Conservation (phyloP, 192 early-diverging fungal genomes). For the Linnemannia schmuckeri region DNA sequence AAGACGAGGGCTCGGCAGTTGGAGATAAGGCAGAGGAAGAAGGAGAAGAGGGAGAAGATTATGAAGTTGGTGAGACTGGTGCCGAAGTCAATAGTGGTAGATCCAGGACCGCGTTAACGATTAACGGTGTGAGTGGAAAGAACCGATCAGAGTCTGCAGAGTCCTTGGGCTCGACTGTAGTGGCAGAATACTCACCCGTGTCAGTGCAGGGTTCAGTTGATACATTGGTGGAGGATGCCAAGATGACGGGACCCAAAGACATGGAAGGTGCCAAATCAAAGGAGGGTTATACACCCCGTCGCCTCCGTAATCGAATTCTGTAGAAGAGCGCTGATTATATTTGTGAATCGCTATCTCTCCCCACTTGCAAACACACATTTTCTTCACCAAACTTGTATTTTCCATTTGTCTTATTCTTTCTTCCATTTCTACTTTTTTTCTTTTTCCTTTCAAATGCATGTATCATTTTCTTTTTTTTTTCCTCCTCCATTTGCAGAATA, state of each 20-base stretch:
- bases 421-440: neutral
- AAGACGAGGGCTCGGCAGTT: conserved; percentile 8
- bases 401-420: neutral
- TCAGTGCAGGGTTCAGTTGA: neutral
- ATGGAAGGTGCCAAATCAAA: neutral
- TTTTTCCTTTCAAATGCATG: neutral
- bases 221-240: conserved; percentile 12
- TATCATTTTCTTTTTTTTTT: neutral
- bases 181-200: neutral
- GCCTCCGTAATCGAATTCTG: neutral
- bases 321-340: neutral
- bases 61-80: conserved; percentile 30
- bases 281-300: neutral
- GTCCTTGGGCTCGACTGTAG: neutral
- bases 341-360: too few relatives aligned
- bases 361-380: neutral
- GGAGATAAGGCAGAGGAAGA: conserved; percentile 37
- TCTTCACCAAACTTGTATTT: neutral
- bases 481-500: neutral
- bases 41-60: conserved; percentile 38
- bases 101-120: neutral
- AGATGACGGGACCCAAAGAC: neutral
- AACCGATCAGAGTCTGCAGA: neutral
- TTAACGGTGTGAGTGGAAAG: neutral
- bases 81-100: conserved; percentile 26